A percentile compares a stretch with the other conserved stretches of the same genome.
phyloP scores from a whole-genome alignment of 129 eudicot species.

The Helichrysum umbraculigerum region DNA sequence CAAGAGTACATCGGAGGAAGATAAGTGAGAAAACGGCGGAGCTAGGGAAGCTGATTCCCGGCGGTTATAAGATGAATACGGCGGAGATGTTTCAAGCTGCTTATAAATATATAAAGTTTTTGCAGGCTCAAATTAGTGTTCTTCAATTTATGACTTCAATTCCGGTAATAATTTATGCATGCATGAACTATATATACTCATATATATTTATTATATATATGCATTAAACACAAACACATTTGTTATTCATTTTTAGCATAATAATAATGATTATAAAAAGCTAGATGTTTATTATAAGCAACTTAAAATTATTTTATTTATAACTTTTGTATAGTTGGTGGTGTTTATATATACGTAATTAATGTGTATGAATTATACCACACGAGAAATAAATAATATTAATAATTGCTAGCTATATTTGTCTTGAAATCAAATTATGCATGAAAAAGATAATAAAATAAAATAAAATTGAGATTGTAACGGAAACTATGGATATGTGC shows the following conservation, averaged over 20 bases:
- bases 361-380: not conserved
- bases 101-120: slow-evolving; percentile 37
- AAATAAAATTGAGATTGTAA: too few relatives aligned
- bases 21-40: slow-evolving; percentile 71
- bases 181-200: not conserved
- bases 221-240: not conserved
- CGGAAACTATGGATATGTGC: not conserved
- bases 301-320: too few relatives aligned
- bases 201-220: too few relatives aligned
- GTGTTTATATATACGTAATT: not conserved
- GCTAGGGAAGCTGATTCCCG: slow-evolving; percentile 70
- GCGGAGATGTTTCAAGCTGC: slow-evolving; percentile 68
- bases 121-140: slow-evolving; percentile 28
- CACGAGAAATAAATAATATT: too few relatives aligned
- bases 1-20: slow-evolving; percentile 71
- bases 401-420: too few relatives aligned
- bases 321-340: too few relatives aligned
- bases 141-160: slow-evolving; percentile 10
- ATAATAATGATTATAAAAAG: not conserved
- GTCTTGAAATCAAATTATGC: too few relatives aligned
- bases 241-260: not conserved
- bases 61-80: slow-evolving; percentile 64
- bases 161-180: slow-evolving; percentile 21
- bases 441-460: too few relatives aligned
- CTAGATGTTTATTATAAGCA: not conserved